A percentile compares a stretch with the other conserved stretches of the same genome.
Conservation (phyloP, 352 stramenopile genomes). For the Globisporangium polare region DNA sequence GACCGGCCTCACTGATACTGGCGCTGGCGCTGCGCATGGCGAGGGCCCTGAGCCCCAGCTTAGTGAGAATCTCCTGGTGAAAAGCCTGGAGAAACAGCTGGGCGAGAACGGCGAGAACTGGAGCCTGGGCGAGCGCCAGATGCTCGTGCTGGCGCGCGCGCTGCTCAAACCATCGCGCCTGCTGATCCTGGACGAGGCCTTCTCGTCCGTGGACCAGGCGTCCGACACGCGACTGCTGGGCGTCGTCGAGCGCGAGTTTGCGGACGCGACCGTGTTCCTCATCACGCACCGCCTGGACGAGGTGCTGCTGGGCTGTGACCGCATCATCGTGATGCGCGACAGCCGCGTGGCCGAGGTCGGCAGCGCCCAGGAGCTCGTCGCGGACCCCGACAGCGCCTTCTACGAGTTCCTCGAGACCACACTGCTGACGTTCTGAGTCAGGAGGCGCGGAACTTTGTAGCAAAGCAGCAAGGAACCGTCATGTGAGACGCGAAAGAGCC, state of each 20-base stretch:
- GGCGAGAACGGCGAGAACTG: slow-evolving; percentile 75
- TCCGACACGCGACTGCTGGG: slow-evolving; percentile 81
- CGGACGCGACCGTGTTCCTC: slow-evolving; percentile 57
- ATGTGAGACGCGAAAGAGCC: too few species aligned
- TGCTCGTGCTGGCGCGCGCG: slow-evolving; percentile 86
- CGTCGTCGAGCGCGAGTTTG: slow-evolving; percentile 49
- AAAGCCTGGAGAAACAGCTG: slow-evolving; percentile 37
- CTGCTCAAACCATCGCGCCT: slow-evolving; percentile 83
- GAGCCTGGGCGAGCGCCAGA: slow-evolving; percentile 85
- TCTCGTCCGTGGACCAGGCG: slow-evolving; percentile 72
- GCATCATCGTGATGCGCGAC: slow-evolving; percentile 19
- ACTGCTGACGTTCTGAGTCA: slow-evolving; percentile 21
- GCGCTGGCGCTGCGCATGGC: neutral
- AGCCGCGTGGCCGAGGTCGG: slow-evolving; percentile 25
- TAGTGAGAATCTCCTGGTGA: slow-evolving; percentile 2
- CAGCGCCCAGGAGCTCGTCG: slow-evolving; percentile 29
- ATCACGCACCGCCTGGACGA: slow-evolving; percentile 89
- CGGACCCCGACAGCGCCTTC: slow-evolving; percentile 31
- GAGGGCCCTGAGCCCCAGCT: neutral
- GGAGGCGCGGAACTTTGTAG: too few species aligned
- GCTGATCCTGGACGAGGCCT: slow-evolving; percentile 89
- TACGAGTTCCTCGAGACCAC: slow-evolving; percentile 53
- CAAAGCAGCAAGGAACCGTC: too few species aligned
- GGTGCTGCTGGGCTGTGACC: slow-evolving; percentile 13
- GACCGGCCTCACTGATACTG: slow-evolving; percentile 40